Percentiles rank a stretch among this genome's conserved stretches.
Conservation (phyloP, 2,329 filamentous ascomycete genomes). For the Colletotrichum cordylinicola region DNA sequence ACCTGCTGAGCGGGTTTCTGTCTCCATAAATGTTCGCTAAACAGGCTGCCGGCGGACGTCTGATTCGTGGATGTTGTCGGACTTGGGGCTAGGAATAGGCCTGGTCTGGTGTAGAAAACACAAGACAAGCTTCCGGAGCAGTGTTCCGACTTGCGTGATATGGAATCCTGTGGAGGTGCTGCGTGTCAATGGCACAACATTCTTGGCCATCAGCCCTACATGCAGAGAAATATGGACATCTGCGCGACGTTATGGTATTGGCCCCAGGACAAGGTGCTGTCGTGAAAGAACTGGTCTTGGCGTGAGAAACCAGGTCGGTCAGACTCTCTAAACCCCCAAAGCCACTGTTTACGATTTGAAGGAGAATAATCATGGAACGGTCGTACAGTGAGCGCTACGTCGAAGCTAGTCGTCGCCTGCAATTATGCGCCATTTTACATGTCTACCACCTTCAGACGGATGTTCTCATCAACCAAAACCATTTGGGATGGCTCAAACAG, state of each 20-base stretch:
- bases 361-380: fast-evolving
- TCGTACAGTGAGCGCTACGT: not conserved
- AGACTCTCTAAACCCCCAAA: not conserved
- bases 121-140: not conserved
- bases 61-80: not conserved
- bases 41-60: not conserved
- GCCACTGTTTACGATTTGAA: not conserved
- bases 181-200: not conserved
- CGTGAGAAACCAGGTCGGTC: not conserved
- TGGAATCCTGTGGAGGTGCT: not conserved
- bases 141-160: not conserved
- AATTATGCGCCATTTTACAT: not conserved
- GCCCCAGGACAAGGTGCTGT: not conserved
- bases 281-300: not conserved
- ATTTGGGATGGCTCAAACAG: constrained; percentile 7
- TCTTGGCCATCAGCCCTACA: not conserved
- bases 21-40: not conserved
- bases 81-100: not conserved
- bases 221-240: not conserved
- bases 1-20: not conserved
- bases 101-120: not conserved
- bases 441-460: not conserved
- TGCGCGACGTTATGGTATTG: not conserved
- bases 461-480: not conserved
- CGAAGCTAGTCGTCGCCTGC: not conserved